Conservation (phyloP, 345 rosid genomes). For the Rhodamnia rubescens region DNA sequence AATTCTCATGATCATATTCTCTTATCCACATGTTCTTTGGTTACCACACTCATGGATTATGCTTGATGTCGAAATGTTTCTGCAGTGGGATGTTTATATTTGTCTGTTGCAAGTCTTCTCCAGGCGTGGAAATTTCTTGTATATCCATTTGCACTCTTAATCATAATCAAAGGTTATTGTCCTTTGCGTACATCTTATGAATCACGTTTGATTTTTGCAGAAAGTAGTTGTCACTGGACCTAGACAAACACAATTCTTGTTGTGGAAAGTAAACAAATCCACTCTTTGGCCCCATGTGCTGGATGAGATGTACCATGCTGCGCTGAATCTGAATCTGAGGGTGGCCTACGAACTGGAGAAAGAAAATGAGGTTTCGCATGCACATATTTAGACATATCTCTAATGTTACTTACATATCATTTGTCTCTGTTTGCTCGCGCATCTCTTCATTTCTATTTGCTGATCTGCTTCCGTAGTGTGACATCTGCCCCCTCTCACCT, state of each 20-base stretch:
- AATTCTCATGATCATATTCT: neutral
- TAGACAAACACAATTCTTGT: slow-evolving; percentile 19
- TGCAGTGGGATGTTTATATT: neutral
- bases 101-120: neutral
- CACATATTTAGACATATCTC: neutral
- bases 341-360: slow-evolving; percentile 45
- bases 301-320: slow-evolving; percentile 83
- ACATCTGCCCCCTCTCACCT: neutral
- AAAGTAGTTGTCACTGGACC: slow-evolving; percentile 34
- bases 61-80: neutral
- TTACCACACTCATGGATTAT: neutral
- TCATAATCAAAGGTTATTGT: neutral
- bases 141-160: neutral
- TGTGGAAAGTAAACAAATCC: slow-evolving; percentile 72
- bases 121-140: neutral
- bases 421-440: neutral
- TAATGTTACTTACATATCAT: neutral
- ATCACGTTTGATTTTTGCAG: slow-evolving; percentile 20
- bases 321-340: slow-evolving; percentile 60
- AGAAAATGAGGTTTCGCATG: slow-evolving; percentile 49
- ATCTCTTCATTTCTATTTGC: neutral
- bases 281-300: slow-evolving; percentile 30
- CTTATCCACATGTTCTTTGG: neutral
- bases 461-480: neutral
- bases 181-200: neutral